Evolutionary conservation across 305 asterid species (phyloP).

Genomic region (Galium porrigens): DNA sequence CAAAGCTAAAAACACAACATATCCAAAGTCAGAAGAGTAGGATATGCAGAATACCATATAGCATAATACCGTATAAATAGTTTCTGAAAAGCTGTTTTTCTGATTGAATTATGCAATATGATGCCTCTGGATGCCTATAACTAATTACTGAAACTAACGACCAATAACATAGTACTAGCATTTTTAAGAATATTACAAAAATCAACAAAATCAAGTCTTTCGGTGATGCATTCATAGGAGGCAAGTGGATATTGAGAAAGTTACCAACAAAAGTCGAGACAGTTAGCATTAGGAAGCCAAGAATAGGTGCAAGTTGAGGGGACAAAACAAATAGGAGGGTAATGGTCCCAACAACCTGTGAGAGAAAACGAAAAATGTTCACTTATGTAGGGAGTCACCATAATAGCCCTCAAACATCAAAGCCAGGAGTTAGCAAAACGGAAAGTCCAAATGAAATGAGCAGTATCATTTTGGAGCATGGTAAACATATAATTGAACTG

Average conservation of each 20-base stretch:
- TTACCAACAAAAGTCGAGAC: constrained; percentile 77
- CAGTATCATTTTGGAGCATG: not conserved
- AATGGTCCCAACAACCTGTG: constrained; percentile 80
- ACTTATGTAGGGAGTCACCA: constrained; percentile 14
- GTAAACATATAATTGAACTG: not conserved
- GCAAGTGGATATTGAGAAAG: constrained; percentile 11
- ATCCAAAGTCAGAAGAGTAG: constrained; percentile 11
- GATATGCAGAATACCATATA: not conserved
- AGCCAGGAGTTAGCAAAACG: not conserved
- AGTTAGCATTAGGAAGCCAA: constrained; percentile 64
- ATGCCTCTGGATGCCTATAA: not conserved
- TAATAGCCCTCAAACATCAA: constrained; percentile 9
- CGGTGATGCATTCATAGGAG: not conserved
- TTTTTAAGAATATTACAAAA: not conserved
- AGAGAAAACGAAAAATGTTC: constrained; percentile 13
- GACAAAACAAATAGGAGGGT: constrained; percentile 69
- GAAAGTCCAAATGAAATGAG: not conserved
- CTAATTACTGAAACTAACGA: not conserved
- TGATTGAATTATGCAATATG: not conserved
- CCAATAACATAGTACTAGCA: not conserved
- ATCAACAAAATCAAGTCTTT: not conserved
- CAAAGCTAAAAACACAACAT: constrained; percentile 38
- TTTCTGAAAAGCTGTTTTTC: not conserved
- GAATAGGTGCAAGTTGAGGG: constrained; percentile 78
- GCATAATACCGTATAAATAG: not conserved